A percentile compares a stretch with the other conserved stretches of the same genome.
phyloP scores from a whole-genome alignment of 331 rosid genomes.

The Malus hybrid region DNA sequence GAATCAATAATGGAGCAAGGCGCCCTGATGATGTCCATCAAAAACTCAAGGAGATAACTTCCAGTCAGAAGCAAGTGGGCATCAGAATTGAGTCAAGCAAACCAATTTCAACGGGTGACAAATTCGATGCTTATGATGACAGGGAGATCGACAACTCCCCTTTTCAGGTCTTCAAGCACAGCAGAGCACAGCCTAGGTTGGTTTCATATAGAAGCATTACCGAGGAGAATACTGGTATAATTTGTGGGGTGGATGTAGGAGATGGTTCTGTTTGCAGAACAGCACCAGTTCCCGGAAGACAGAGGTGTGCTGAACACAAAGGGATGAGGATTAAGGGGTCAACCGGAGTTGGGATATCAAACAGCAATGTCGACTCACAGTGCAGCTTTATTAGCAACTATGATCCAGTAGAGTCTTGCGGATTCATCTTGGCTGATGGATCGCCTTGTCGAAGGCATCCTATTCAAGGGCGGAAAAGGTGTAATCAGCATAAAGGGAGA shows the following conservation, averaged over 20 bases:
- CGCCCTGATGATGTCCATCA: constrained; percentile 52
- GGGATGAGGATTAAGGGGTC: constrained; percentile 45
- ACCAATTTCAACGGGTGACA: constrained; percentile 20
- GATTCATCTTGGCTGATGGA: constrained; percentile 52
- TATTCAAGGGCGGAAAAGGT: constrained; percentile 56
- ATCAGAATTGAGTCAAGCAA: constrained; percentile 47
- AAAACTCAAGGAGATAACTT: constrained; percentile 43
- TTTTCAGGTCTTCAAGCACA: constrained; percentile 45
- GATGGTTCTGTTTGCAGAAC: constrained; percentile 47
- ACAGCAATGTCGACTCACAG: neutral
- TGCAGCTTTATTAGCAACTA: neutral
- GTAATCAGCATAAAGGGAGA: constrained; percentile 65
- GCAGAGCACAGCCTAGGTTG: constrained; percentile 51
- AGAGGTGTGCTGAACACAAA: constrained; percentile 74
- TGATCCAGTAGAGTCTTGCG: constrained; percentile 32
- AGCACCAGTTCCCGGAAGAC: constrained; percentile 57
- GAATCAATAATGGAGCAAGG: constrained; percentile 39
- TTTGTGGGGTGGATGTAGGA: constrained; percentile 50
- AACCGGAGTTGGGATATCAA: constrained; percentile 11
- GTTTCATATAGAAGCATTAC: constrained; percentile 23
- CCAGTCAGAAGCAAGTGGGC: constrained; percentile 60
- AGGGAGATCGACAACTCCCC: constrained; percentile 35
- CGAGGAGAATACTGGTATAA: constrained; percentile 18
- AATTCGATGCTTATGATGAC: constrained; percentile 16
- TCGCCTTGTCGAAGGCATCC: constrained; percentile 51